Percentiles rank a stretch among this genome's conserved stretches.
These are phyloP conservation scores for Trebouxia gelatinosa DNA, from an alignment of 163 green algal species.

Conservation along the genomic window DNA sequence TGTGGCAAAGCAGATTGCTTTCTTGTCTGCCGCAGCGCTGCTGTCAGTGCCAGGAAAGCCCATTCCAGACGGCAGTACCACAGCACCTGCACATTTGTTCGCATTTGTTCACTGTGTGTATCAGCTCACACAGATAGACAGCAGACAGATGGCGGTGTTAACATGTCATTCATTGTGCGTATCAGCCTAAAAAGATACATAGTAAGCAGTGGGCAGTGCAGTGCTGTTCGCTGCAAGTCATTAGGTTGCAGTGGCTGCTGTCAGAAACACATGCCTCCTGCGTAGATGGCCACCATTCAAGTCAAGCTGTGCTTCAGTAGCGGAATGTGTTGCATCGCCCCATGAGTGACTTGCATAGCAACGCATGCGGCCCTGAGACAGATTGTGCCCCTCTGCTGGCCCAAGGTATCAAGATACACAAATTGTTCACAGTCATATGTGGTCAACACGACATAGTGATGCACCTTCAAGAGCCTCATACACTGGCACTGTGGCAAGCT, in stretches of 20 bases:
- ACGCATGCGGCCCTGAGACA: no score
- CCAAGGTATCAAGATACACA: not conserved
- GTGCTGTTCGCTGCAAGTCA: no score
- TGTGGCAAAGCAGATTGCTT: slow-evolving; percentile 67
- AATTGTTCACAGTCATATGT: not conserved
- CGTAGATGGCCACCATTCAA: not conserved
- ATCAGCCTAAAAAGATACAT: not conserved
- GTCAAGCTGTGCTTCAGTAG: no score
- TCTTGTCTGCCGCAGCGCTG: slow-evolving; percentile 14
- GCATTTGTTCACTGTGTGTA: no score
- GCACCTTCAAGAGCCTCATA: slow-evolving; percentile 77
- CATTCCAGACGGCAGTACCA: slow-evolving; percentile 45
- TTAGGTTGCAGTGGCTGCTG: not conserved
- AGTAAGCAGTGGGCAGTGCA: no score
- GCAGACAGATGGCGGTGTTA: not conserved
- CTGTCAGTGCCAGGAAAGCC: slow-evolving; percentile 53
- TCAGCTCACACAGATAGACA: no score
- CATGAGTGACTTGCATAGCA: not conserved
- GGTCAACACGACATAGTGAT: not conserved
- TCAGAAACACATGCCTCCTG: not conserved
- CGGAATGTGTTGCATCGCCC: no score
- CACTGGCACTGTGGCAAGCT: slow-evolving; percentile 73
- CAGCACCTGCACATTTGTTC: slow-evolving; percentile 49
- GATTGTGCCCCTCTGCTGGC: no score
- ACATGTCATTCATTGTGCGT: not conserved